A percentile compares a stretch with the other conserved stretches of the same genome.
Conservation (phyloP, 352 stramenopile species). For the Pythium graminicola region DNA sequence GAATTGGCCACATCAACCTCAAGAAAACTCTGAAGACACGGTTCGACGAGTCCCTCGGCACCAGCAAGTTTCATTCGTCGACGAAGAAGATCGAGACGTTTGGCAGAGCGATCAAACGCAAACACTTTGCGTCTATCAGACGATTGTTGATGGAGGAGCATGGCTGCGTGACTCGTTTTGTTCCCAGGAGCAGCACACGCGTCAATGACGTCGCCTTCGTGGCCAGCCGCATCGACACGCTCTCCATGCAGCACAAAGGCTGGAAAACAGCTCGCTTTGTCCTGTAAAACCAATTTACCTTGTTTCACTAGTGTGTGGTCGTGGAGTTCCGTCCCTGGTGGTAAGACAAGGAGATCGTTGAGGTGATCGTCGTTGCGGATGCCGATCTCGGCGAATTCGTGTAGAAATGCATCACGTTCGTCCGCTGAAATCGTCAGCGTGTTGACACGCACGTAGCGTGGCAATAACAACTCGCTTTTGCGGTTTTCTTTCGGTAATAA, state of each 20-base stretch:
- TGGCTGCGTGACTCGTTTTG: slow-evolving; percentile 97
- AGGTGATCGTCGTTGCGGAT: slow-evolving; percentile 81
- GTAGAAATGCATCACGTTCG: slow-evolving; percentile 40
- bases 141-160: slow-evolving; percentile 74
- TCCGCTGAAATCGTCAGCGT: slow-evolving; percentile 59
- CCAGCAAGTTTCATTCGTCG: slow-evolving; percentile 80
- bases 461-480: slow-evolving; percentile 54
- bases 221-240: slow-evolving; percentile 32
- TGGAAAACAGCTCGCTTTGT: slow-evolving; percentile 98
- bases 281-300: slow-evolving; percentile 92
- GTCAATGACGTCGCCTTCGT: slow-evolving; percentile 90
- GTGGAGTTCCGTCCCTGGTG: slow-evolving; percentile 80
- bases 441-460: slow-evolving; percentile 93
- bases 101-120: slow-evolving; percentile 90
- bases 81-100: slow-evolving; percentile 86
- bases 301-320: slow-evolving; percentile 72
- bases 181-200: slow-evolving; percentile 97
- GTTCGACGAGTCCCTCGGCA: slow-evolving; percentile 68
- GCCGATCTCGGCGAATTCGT: slow-evolving; percentile 30
- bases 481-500: slow-evolving; percentile 77
- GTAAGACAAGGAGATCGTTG: slow-evolving; percentile 89
- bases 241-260: slow-evolving; percentile 90
- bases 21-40: slow-evolving; percentile 91
- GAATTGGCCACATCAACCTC: slow-evolving; percentile 65
- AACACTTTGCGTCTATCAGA: slow-evolving; percentile 71